phyloP scores from a whole-genome alignment of 2,329 filamentous ascomycete species.

The Didymella pinodella region DNA sequence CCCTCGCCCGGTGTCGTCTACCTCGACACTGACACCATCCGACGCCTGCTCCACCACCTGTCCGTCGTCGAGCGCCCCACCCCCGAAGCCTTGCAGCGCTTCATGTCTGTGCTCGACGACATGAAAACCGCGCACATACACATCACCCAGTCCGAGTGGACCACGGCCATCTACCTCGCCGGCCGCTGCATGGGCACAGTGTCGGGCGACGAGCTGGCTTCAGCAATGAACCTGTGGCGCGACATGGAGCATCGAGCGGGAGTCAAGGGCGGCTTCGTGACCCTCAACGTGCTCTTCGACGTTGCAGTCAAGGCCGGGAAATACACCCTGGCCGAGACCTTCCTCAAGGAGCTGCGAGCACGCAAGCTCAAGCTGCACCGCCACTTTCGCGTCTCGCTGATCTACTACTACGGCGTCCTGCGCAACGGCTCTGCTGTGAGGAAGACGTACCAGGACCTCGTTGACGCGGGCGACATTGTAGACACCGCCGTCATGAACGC shows the following conservation, averaged over 20 bases:
- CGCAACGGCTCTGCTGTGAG: conserved; percentile 77
- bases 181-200: conserved; percentile 72
- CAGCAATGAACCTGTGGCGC: conserved; percentile 80
- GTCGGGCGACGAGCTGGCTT: conserved; percentile 67
- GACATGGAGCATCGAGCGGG: conserved; percentile 83
- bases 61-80: conserved; percentile 66
- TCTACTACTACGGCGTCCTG: conserved; percentile 82
- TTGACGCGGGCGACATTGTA: conserved; percentile 85
- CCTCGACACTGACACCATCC: conserved; percentile 62
- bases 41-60: conserved; percentile 72
- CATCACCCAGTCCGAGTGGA: conserved; percentile 77
- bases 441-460: conserved; percentile 79
- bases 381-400: conserved; percentile 80
- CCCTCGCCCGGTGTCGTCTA: conserved; percentile 63
- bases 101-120: conserved; percentile 83
- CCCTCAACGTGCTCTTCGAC: conserved; percentile 93
- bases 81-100: conserved; percentile 74
- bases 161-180: conserved; percentile 80
- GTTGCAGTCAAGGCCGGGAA: conserved; percentile 86
- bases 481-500: conserved; percentile 88
- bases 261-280: conserved; percentile 74
- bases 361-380: conserved; percentile 76
- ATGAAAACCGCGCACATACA: conserved; percentile 77
- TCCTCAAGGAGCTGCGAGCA: conserved; percentile 79
- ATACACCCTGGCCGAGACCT: conserved; percentile 81